A percentile compares a stretch with the other conserved stretches of the same genome.
phyloP scores from a whole-genome alignment of 805 yeast genomes.

The Cyberlindnera mississippiensis region DNA sequence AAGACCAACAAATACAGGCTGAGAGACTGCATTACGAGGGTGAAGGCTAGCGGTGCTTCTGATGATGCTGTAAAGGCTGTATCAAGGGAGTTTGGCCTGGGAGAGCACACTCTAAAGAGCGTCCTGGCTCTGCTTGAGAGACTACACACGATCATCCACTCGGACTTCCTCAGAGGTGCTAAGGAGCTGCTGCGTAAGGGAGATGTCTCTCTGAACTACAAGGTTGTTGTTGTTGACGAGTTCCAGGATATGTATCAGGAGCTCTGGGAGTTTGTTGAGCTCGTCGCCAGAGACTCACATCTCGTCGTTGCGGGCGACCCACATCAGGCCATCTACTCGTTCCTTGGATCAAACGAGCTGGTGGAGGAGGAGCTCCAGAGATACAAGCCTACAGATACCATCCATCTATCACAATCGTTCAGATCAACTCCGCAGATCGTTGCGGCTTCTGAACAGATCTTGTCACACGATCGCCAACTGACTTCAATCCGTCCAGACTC shows the following conservation, averaged over 20 bases:
- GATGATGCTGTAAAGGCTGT: neutral
- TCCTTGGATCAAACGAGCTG: conserved; percentile 48
- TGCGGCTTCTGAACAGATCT: conserved; percentile 33
- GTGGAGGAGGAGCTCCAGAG: conserved; percentile 28
- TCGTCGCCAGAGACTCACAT: conserved; percentile 42
- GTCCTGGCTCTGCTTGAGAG: conserved; percentile 13
- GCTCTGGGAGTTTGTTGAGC: conserved; percentile 41
- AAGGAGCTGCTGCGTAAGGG: conserved; percentile 30
- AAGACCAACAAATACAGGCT: conserved; percentile 13
- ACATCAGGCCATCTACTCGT: conserved; percentile 65
- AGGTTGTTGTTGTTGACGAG: conserved; percentile 61
- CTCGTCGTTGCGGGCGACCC: conserved; percentile 69
- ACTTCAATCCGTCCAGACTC: conserved; percentile 1
- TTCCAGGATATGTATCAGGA: conserved; percentile 64
- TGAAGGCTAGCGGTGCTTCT: neutral
- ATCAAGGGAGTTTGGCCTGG: conserved; percentile 1
- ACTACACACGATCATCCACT: conserved; percentile 18
- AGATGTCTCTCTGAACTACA: conserved; percentile 24
- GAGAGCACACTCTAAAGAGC: neutral
- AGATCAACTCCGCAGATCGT: conserved; percentile 59
- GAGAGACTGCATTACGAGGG: conserved; percentile 5
- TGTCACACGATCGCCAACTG: conserved; percentile 8
- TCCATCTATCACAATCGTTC: conserved; percentile 48
- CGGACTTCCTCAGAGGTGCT: conserved; percentile 28
- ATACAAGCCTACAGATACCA: conserved; percentile 16